Percentiles rank a stretch among this genome's conserved stretches.
These are phyloP conservation scores for Euphorbia neoarborescens DNA, from an alignment of 441 rosid species.

Conservation along the genomic window DNA sequence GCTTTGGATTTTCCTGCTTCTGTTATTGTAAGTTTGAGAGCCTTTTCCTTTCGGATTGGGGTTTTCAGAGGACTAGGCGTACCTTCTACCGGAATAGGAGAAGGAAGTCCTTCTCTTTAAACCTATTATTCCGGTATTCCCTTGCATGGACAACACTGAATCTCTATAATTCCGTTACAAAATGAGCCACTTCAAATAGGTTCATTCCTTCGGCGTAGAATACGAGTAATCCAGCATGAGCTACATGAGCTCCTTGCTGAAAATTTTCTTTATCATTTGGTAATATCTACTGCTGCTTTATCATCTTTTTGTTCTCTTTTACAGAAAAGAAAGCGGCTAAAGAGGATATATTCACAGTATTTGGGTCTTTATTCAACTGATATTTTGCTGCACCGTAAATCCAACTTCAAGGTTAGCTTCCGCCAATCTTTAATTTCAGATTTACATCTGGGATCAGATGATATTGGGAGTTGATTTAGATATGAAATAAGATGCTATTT, in stretches of 20 bases:
- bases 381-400: neutral
- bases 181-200: constrained; percentile 3
- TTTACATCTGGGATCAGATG: neutral
- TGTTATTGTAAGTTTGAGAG: neutral
- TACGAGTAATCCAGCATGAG: neutral
- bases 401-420: too few relatives aligned
- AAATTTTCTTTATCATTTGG: too few relatives aligned
- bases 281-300: too few relatives aligned
- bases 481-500: neutral
- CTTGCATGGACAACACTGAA: too few relatives aligned
- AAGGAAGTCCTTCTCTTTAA: too few relatives aligned
- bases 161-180: neutral
- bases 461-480: neutral
- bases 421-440: neutral
- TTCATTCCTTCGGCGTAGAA: neutral
- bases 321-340: too few relatives aligned
- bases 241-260: neutral
- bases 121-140: too few relatives aligned
- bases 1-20: neutral
- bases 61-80: too few relatives aligned
- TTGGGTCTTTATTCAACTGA: neutral
- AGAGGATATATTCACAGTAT: neutral
- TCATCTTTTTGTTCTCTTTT: too few relatives aligned
- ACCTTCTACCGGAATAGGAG: too few relatives aligned
- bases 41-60: neutral